Conservation (phyloP, 768 basidiomycete species). For the Tephrocybe sp. region DNA sequence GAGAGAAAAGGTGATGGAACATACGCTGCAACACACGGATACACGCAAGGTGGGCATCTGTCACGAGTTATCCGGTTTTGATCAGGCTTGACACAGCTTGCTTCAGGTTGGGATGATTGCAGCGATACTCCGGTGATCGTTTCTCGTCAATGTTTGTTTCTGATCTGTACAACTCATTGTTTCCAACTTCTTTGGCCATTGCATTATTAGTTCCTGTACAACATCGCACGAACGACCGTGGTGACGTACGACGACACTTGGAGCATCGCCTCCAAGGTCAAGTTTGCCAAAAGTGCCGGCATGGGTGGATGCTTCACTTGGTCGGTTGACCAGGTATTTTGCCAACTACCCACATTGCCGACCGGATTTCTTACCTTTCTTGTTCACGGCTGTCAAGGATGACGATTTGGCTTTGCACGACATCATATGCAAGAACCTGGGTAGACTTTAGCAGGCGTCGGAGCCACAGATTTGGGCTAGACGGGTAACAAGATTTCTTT, state of each 20-base stretch:
- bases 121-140: constrained; percentile 60
- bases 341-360: background rate
- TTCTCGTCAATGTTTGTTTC: constrained; percentile 12
- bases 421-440: constrained; percentile 33
- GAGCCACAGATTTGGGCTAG: background rate
- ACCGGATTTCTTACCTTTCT: background rate
- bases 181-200: too few species aligned
- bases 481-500: background rate
- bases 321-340: constrained; percentile 51
- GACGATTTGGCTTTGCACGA: constrained; percentile 38
- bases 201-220: constrained; percentile 39
- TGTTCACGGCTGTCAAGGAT: constrained; percentile 22
- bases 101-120: constrained; percentile 62
- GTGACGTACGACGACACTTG: constrained; percentile 65
- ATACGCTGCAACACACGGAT: constrained; percentile 43
- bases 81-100: constrained; percentile 12
- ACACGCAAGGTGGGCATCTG: constrained; percentile 37
- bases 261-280: constrained; percentile 49
- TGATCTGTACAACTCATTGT: background rate
- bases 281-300: constrained; percentile 48
- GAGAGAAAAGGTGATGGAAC: constrained; percentile 39
- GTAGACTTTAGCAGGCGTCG: background rate
- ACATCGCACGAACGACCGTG: constrained; percentile 43
- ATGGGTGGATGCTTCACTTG: constrained; percentile 58
- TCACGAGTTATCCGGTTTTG: background rate